Evolutionary conservation across 495 filamentous ascomycete species (phyloP).

Genomic region (Penicillium pulvis): DNA sequence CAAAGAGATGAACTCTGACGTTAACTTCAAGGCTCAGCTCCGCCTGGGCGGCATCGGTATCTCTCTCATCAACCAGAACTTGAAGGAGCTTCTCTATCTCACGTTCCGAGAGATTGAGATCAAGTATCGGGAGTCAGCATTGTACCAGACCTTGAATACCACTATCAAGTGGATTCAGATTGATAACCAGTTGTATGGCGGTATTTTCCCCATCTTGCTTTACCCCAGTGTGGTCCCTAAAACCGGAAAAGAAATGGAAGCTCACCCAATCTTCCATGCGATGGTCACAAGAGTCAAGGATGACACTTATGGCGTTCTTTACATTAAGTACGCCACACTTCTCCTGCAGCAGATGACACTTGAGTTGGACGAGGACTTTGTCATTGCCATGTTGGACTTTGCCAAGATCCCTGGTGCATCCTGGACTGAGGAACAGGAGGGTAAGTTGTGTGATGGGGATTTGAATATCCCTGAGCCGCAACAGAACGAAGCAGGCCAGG

Average conservation of each 20-base stretch:
- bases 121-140: constrained; percentile 84
- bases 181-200: constrained; percentile 97
- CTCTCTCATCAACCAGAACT: constrained; percentile 87
- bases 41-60: constrained; percentile 89
- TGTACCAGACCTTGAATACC: constrained; percentile 87
- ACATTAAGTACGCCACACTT: constrained; percentile 96
- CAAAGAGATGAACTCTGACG: constrained; percentile 82
- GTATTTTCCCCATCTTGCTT: constrained; percentile 94
- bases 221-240: constrained; percentile 99
- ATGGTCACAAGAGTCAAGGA: constrained; percentile 95
- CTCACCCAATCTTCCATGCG: constrained; percentile 89
- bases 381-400: constrained; percentile 94
- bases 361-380: constrained; percentile 97
- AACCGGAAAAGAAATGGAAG: constrained; percentile 94
- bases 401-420: constrained; percentile 92
- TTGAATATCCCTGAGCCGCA: constrained; percentile 92
- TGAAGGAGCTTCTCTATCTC: constrained; percentile 90
- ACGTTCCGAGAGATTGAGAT: constrained; percentile 92
- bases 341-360: constrained; percentile 97
- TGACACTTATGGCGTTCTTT: constrained; percentile 95
- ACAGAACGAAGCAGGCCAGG: constrained; percentile 77
- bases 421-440: constrained; percentile 81
- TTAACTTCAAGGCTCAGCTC: constrained; percentile 85
- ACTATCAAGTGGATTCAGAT: constrained; percentile 99
- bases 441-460: constrained; percentile 82